Conservation (phyloP, 345 rosid genomes). For the Corymbia maculata region DNA sequence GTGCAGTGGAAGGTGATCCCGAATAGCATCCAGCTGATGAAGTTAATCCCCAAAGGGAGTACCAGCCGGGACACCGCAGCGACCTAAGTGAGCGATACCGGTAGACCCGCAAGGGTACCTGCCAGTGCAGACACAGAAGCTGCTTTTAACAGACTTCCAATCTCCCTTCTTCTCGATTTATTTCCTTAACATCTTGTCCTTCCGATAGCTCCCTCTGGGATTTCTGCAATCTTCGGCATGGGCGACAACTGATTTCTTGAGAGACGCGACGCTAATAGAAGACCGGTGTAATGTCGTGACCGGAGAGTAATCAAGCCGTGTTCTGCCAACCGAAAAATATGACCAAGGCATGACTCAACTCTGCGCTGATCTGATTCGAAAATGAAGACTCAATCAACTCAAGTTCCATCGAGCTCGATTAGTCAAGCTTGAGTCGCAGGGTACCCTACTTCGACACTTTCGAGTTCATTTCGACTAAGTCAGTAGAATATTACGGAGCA, state of each 20-base stretch:
- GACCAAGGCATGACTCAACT: no score
- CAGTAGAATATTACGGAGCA: no score
- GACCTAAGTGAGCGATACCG: slow-evolving; percentile 50
- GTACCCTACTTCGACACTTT: no score
- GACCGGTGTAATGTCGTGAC: neutral
- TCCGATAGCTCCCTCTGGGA: slow-evolving; percentile 56
- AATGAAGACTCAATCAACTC: no score
- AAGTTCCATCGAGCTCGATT: no score
- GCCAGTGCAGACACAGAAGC: slow-evolving; percentile 56
- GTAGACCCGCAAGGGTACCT: slow-evolving; percentile 60
- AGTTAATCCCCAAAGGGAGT: slow-evolving; percentile 51
- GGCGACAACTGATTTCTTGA: neutral
- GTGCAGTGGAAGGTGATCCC: slow-evolving; percentile 70
- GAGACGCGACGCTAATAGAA: neutral
- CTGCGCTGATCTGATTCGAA: no score
- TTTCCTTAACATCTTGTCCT: neutral
- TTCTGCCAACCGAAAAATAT: no score
- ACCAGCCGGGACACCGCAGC: slow-evolving; percentile 29
- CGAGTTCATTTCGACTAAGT: no score
- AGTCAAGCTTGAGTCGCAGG: no score
- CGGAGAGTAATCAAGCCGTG: neutral
- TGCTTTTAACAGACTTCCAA: slow-evolving; percentile 60
- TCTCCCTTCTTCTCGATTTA: slow-evolving; percentile 53
- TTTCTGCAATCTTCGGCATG: slow-evolving; percentile 52
- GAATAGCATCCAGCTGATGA: slow-evolving; percentile 67